A percentile compares a stretch with the other conserved stretches of the same genome.
phyloP scores from a whole-genome alignment of 139 green algal species.

The Closterium sp. region DNA sequence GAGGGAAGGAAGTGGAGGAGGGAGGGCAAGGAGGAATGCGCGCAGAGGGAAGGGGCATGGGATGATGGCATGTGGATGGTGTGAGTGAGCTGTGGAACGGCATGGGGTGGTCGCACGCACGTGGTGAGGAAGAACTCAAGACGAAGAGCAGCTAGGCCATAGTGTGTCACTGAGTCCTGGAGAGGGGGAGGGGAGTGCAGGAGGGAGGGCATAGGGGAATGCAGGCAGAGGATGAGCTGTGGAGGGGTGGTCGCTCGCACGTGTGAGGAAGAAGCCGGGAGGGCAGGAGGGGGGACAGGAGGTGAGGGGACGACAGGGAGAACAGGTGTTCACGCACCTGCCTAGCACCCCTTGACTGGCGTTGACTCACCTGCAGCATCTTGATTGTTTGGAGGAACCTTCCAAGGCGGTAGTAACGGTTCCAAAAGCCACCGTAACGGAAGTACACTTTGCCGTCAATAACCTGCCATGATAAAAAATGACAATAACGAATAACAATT shows the following conservation, averaged over 20 bases:
- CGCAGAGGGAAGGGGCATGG: too few species aligned
- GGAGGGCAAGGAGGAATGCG: too few species aligned
- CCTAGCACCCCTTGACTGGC: not conserved
- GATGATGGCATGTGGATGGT: too few species aligned
- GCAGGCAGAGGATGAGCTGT: too few species aligned
- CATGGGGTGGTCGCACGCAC: constrained; percentile 20
- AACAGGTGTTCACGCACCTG: not conserved
- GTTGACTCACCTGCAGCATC: constrained; percentile 25
- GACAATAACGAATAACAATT: too few species aligned
- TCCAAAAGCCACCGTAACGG: constrained; percentile 25
- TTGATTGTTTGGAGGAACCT: constrained; percentile 28
- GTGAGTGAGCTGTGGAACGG: constrained; percentile 15
- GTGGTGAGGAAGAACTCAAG: constrained; percentile 19
- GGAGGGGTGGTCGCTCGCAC: too few species aligned
- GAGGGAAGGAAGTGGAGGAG: not conserved
- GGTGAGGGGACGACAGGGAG: not conserved
- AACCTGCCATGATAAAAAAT: not conserved
- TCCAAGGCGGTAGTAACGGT: constrained; percentile 12
- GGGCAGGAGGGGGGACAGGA: not conserved
- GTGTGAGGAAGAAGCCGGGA: too few species aligned
- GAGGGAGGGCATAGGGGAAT: not conserved
- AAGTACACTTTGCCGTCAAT: constrained; percentile 25
- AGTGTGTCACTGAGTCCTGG: constrained; percentile 16
- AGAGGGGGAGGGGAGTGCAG: not conserved
- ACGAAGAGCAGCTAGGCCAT: not conserved